Conservation (phyloP, 257 asterid species). For the Solanum pinnatisectum region DNA sequence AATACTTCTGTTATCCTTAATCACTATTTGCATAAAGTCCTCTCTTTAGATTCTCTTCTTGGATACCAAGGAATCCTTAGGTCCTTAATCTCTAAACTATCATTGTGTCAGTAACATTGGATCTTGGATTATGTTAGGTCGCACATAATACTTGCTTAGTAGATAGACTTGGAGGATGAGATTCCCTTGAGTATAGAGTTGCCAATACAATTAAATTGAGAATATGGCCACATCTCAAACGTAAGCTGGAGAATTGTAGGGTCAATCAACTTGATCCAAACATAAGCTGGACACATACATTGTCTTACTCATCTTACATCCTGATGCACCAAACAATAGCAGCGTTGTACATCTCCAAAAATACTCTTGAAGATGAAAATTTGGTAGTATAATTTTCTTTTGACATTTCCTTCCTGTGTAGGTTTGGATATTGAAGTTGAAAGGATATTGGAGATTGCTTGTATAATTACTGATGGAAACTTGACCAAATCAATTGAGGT, state of each 20-base stretch:
- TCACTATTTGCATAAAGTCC: too few species aligned
- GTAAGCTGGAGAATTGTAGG: not conserved
- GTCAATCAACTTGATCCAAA: not conserved
- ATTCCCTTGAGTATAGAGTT: not conserved
- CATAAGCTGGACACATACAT: not conserved
- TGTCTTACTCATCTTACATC: not conserved
- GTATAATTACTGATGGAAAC: constrained; percentile 83
- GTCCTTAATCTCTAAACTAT: not conserved
- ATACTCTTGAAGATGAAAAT: not conserved
- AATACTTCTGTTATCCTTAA: not conserved
- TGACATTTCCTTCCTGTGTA: constrained; percentile 21
- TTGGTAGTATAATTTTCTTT: not conserved
- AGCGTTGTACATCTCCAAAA: not conserved
- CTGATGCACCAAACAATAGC: not conserved
- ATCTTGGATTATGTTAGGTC: not conserved
- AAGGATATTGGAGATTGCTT: constrained; percentile 91
- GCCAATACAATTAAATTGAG: not conserved
- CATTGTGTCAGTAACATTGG: not conserved
- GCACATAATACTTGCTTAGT: not conserved
- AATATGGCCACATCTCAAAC: not conserved
- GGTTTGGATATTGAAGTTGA: constrained; percentile 81
- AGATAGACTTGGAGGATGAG: not conserved
- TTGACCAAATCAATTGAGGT: constrained; percentile 77
- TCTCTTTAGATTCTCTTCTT: too few species aligned
- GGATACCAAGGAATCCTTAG: not conserved